Conservation (phyloP, 257 asterid species). For the Hygrophila difformis region DNA sequence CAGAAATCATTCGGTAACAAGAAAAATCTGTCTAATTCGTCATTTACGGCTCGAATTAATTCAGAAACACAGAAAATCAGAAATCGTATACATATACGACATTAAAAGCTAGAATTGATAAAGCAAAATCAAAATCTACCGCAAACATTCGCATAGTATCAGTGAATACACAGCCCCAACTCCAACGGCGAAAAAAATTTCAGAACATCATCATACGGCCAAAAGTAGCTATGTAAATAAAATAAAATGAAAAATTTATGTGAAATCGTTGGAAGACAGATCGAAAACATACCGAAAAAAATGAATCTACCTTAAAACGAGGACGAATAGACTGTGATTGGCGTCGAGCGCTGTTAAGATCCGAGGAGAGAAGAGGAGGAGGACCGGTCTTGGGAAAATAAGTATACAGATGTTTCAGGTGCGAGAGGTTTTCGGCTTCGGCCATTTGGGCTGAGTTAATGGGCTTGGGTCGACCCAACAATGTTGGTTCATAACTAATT, state of each 20-base stretch:
- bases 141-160: not conserved
- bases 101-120: not conserved
- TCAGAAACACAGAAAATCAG: not conserved
- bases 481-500: no score
- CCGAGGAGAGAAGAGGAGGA: not conserved
- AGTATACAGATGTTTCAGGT: not conserved
- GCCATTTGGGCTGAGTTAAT: not conserved
- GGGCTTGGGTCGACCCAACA: not conserved
- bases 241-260: no score
- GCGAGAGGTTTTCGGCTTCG: not conserved
- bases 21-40: not conserved
- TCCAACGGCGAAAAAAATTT: no score
- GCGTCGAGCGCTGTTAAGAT: not conserved
- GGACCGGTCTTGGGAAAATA: not conserved
- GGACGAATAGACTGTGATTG: not conserved
- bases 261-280: no score
- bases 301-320: not conserved
- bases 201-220: not conserved
- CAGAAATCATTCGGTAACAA: no score
- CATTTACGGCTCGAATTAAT: not conserved
- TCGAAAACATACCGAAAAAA: not conserved
- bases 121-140: not conserved
- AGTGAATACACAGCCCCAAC: not conserved
- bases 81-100: not conserved
- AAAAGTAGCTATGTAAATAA: not conserved